A percentile compares a stretch with the other conserved stretches of the same genome.
phyloP scores from a whole-genome alignment of 140 eudicot genomes.

The Cichorium intybus region DNA sequence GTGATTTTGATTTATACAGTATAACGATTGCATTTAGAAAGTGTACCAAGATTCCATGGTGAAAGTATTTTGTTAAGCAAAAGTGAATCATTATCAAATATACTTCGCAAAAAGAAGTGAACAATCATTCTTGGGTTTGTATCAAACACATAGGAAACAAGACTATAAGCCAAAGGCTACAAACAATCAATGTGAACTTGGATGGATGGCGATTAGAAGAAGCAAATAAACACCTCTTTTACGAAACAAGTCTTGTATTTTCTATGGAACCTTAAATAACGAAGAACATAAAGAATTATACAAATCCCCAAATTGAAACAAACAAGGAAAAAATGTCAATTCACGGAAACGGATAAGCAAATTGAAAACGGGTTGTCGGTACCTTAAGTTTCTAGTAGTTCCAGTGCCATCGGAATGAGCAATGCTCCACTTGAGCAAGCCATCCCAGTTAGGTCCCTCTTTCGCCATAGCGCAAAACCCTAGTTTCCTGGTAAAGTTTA shows the following conservation, averaged over 20 bases:
- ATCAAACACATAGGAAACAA: neutral
- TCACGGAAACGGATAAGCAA: neutral
- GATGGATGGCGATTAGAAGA: too few species aligned
- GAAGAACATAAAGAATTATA: neutral
- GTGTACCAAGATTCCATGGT: neutral
- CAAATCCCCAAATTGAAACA: neutral
- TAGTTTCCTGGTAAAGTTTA: too few species aligned
- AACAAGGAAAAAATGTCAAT: neutral
- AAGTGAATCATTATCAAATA: too few species aligned
- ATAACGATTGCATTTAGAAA: neutral
- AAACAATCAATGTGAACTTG: neutral
- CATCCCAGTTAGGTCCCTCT: conserved; percentile 91
- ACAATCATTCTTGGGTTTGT: neutral
- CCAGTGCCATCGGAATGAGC: conserved; percentile 82
- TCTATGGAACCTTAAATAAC: neutral
- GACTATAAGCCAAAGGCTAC: neutral
- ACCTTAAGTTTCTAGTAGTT: conserved; percentile 65
- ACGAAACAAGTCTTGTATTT: too few species aligned
- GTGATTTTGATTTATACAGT: neutral
- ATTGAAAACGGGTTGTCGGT: neutral
- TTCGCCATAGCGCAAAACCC: too few species aligned
- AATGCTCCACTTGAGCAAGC: conserved; percentile 92
- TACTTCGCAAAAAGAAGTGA: neutral
- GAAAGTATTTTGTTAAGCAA: too few species aligned
- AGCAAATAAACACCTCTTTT: too few species aligned